Evolutionary conservation across 352 stramenopile species (phyloP), one percentile per base, ranked within the genome.

Genomic region (Aphanomyces invadans): DNA sequence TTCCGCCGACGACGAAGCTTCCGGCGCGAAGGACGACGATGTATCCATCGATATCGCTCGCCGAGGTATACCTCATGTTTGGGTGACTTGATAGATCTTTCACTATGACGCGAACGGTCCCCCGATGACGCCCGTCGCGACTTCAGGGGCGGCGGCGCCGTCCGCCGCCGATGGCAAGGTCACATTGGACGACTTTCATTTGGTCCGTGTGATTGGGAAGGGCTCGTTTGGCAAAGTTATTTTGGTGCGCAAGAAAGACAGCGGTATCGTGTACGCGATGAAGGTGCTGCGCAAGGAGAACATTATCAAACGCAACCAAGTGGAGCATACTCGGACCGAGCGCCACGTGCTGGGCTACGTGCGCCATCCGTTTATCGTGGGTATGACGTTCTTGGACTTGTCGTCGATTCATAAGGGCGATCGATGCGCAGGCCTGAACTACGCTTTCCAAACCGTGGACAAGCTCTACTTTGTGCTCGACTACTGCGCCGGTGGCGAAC

Each of bases 391-490:
- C 38, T 45, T 45, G 38, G n/a, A n/a, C n/a, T 45, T 52, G 12
- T n/a, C 9, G 44, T 52, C 7, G 44, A n/a, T n/a, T n/a, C n/a
- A n/a, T n/a, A n/a, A n/a, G n/a, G 36, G 15, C 36, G 36, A 42
- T 42, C 36, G 36, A n/a, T n/a, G n/a, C n/a, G n/a, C 36, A 57
- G 49, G 49, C 4, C 78, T 97, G 49, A 88, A 95, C 70, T 95
- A 94, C 62, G 96, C 97, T 33, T 99, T 99, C 78, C 95, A 99
- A 75, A 98, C 95, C 57, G 88, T 75, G 2, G 83, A 96, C 46
- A 98, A 98, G 79, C 81, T 99, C 4, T 99, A 98, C 76, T 99
- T 99, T 73, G 95, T 99, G 52, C 79, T 99, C 21, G 97, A 99
- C 70, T 99, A 98, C 75, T 99, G 95, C 73, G 89, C 94, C 21